These are phyloP conservation scores for Calocybe gangraenosa DNA, from an alignment of 768 basidiomycete genomes.

Conservation along the genomic window DNA sequence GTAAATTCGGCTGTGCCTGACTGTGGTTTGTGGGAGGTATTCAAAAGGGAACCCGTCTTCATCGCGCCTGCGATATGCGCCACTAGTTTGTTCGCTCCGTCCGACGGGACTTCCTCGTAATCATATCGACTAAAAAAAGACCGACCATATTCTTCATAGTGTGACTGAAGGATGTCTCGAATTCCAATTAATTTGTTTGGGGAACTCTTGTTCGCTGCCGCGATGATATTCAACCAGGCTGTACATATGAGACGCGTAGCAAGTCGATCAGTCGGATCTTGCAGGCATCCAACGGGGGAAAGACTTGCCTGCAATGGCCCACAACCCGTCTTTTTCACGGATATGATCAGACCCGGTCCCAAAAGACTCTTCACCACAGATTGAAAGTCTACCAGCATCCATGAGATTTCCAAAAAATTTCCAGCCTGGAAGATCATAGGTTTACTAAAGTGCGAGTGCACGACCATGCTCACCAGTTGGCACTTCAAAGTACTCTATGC, in stretches of 20 bases:
- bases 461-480: conserved; percentile 69
- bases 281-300: neutral
- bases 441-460: neutral
- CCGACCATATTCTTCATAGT: conserved; percentile 92
- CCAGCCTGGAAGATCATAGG: conserved; percentile 60
- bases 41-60: conserved; percentile 60
- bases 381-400: conserved; percentile 96
- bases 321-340: conserved; percentile 98
- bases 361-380: conserved; percentile 99
- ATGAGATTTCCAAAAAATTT: conserved; percentile 99
- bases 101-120: conserved; percentile 95
- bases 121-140: conserved; percentile 99
- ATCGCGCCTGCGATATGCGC: conserved; percentile 70
- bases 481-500: conserved; percentile 90
- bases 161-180: conserved; percentile 82
- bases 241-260: neutral
- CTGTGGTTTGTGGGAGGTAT: conserved; percentile 62
- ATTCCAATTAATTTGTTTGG: conserved; percentile 80
- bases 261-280: neutral
- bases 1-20: conserved; percentile 70
- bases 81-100: conserved; percentile 85
- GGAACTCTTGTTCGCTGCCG: conserved; percentile 77
- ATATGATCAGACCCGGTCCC: conserved; percentile 99
- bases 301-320: conserved; percentile 83
- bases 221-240: conserved; percentile 98